phyloP scores from a whole-genome alignment of 2,329 filamentous ascomycete species.

The Ophiostoma tasmaniense region DNA sequence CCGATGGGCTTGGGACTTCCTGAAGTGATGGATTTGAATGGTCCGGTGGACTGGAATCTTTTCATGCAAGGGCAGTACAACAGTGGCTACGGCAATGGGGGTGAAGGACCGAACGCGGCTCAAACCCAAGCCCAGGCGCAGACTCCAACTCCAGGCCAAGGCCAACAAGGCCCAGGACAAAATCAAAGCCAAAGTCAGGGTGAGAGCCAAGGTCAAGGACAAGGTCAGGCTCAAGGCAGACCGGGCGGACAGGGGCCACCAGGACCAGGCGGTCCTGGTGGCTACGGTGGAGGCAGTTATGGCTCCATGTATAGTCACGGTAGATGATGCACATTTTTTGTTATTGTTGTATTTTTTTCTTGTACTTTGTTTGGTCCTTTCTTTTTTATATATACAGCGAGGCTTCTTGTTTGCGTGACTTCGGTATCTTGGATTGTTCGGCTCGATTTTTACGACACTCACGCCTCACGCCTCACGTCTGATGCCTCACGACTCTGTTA shows the following conservation, averaged over 20 bases:
- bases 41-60: constrained; percentile 42
- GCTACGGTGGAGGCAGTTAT: constrained; percentile 4
- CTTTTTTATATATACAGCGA: not conserved
- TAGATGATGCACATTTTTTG: not conserved
- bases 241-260: constrained; percentile 6
- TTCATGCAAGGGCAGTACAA: constrained; percentile 34
- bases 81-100: constrained; percentile 3
- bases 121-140: not conserved
- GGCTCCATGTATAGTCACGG: constrained; percentile 16
- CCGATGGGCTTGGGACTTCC: constrained; percentile 24
- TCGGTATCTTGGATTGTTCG: not conserved
- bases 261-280: not conserved
- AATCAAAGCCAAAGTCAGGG: not conserved
- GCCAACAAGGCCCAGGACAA: not conserved
- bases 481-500: not conserved
- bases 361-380: not conserved
- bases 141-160: not conserved
- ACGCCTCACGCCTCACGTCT: not conserved
- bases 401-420: not conserved
- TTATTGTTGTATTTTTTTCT: not conserved
- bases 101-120: not conserved
- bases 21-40: constrained; percentile 24
- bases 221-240: not conserved
- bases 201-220: not conserved
- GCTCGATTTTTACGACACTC: not conserved